A percentile compares a stretch with the other conserved stretches of the same genome.
Evolutionary conservation across 169 alveolate species (phyloP).

Genomic region (Cyclospora cayetanensis): DNA sequence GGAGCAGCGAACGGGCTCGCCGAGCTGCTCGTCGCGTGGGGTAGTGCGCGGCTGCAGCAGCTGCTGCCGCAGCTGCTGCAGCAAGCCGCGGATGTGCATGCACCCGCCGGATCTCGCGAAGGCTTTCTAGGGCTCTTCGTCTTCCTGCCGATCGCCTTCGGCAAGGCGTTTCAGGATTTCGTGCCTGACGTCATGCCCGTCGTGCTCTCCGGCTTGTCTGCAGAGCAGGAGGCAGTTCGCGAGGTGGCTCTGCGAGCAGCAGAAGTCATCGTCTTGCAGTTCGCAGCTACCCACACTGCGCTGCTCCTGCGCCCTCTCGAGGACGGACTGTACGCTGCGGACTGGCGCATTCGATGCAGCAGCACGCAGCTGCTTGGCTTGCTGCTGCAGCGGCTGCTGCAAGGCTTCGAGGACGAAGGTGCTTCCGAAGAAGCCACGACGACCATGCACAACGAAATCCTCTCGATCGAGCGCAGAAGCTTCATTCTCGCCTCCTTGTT

Average conservation of each 20-base stretch:
- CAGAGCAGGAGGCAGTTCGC: conserved; percentile 76
- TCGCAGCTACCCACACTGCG: conserved; percentile 81
- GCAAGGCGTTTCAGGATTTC: conserved; percentile 58
- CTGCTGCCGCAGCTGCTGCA: conserved; percentile 55
- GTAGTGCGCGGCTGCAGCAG: conserved; percentile 47
- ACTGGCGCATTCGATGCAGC: conserved; percentile 78
- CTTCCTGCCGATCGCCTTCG: conserved; percentile 79
- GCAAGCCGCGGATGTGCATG: not conserved
- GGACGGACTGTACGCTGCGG: conserved; percentile 75
- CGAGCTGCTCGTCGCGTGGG: conserved; percentile 68
- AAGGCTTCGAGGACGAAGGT: not conserved
- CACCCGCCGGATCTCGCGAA: conserved; percentile 68
- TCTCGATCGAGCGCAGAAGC: conserved; percentile 79
- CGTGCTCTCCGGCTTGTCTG: conserved; percentile 78
- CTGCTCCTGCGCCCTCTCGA: conserved; percentile 80
- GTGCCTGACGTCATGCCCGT: conserved; percentile 75
- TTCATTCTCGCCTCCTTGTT: conserved; percentile 80
- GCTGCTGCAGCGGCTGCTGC: conserved; percentile 77
- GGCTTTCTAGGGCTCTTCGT: conserved; percentile 84
- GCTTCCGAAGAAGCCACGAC: conserved; percentile 15
- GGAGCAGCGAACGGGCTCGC: conserved; percentile 79
- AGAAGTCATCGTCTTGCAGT: conserved; percentile 74
- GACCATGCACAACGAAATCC: conserved; percentile 73
- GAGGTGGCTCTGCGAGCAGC: conserved; percentile 81
- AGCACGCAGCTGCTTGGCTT: conserved; percentile 79